Evolutionary conservation across 495 filamentous ascomycete genomes (phyloP).

Genomic region (Aspergillus affinis): DNA sequence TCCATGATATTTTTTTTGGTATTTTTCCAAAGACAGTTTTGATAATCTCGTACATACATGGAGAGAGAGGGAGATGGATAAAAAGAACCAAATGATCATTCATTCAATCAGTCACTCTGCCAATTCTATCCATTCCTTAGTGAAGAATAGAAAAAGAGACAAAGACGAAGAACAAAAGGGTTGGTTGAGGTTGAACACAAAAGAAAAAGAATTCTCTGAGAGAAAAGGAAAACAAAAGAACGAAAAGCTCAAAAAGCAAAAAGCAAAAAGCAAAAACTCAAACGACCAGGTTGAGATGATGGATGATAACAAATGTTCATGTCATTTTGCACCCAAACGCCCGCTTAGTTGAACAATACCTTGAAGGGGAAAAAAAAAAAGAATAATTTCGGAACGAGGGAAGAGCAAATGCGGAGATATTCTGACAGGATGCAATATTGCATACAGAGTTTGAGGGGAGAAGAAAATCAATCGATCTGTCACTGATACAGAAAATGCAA

Average conservation of each 20-base stretch:
- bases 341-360: constrained; percentile 20
- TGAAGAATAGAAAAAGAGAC: neutral
- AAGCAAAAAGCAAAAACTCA: constrained; percentile 9
- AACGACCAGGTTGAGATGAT: constrained; percentile 17
- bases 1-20: neutral
- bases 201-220: constrained; percentile 6
- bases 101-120: neutral
- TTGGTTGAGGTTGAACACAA: constrained; percentile 2
- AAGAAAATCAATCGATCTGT: neutral
- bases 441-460: neutral
- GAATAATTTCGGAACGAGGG: neutral
- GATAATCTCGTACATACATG: constrained; percentile 2
- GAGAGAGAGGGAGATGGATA: neutral
- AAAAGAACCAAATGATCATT: constrained; percentile 9
- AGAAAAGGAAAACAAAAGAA: neutral
- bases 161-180: neutral
- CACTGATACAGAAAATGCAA: neutral
- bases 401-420: neutral
- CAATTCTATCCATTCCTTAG: no score
- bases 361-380: constrained; percentile 8
- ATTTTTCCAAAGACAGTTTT: neutral
- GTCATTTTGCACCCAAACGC: constrained; percentile 18
- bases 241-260: no score
- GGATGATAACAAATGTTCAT: constrained; percentile 5
- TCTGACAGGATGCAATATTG: constrained; percentile 1